Base-by-base conservation (phyloP, 1,284 basidiomycete species). In the Coriolopsis trogii region DNA sequence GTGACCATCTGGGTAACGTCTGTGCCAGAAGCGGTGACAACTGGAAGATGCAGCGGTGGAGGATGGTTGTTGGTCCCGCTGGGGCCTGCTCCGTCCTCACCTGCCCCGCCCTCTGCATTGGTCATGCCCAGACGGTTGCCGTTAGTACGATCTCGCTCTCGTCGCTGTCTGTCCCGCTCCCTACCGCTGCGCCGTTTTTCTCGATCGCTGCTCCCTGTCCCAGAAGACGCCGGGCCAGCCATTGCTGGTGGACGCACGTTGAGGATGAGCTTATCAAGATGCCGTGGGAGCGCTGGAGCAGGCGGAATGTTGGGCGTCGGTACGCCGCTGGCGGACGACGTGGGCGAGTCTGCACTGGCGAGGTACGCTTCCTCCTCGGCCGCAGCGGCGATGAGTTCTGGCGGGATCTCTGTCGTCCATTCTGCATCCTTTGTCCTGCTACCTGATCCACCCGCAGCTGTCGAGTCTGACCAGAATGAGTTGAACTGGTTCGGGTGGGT, bases 251-350 rank as follows among this genome's bases (percentile, higher is more conserved):
- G 64, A 41, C 67, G 68, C 18, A 76, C 79, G 67, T 98, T 98
- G 58, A 98, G 73, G 48, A 98, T 97, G 40, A 98, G 87, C 66
- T 93, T 95, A 65, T 98, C 95, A 26, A 99, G 77, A 65, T 98
- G 94, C 1, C 95, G 78, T 0, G 96, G 96, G 40, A 98, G 79
- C 1, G 81, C 77, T 0, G 96, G 95, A 1, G 94, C 93, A 33
- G 88, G 84, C 4, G 93, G 93, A 55, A 93, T 86, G 61, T 84
- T 85, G 13, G 87, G 88, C 3, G 85, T 75, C 41, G 87, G 77
- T 41, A 85, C 74, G 56, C 64, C 61, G 20, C 53, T 56, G 41
- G 64, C 66, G 29, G 67, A 63, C 4, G 62, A 54, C 2, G 64
- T 62, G 12, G 64, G 62, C 26, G 59, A 72, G 72, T 65, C 71